phyloP scores from a whole-genome alignment of 345 rosid genomes.

The Erysimum cheiranthoides region DNA sequence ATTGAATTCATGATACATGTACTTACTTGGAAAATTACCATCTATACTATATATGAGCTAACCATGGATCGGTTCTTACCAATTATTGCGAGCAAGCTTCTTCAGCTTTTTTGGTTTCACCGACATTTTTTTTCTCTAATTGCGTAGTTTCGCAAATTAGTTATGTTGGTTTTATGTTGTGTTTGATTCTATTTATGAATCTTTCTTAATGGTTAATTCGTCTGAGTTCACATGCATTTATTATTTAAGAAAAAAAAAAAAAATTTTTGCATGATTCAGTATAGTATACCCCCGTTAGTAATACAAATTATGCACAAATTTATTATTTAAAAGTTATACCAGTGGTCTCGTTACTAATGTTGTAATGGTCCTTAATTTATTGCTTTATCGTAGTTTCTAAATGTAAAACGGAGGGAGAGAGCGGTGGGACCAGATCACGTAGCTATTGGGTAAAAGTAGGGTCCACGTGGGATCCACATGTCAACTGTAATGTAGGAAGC shows the following conservation, averaged over 20 bases:
- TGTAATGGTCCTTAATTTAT: background rate
- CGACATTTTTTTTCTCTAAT: background rate
- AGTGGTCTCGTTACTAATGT: background rate
- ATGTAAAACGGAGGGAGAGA: conserved; percentile 15
- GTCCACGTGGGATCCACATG: conserved; percentile 46
- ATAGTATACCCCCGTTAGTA: background rate
- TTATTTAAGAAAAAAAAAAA: no score
- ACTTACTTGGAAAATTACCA: background rate
- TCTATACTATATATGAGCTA: background rate
- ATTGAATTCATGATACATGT: background rate
- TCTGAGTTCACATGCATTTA: background rate
- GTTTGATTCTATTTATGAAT: background rate
- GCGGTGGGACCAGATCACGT: conserved; percentile 32
- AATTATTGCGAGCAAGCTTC: background rate
- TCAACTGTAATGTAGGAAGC: conserved; percentile 55
- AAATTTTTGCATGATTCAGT: no score
- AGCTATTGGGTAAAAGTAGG: conserved; percentile 41
- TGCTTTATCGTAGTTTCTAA: background rate
- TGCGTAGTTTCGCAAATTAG: background rate
- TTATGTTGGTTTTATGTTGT: background rate
- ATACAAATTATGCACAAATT: no score
- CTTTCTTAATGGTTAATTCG: background rate
- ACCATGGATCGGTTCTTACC: background rate
- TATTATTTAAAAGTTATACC: background rate
- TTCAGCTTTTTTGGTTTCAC: background rate